These are phyloP conservation scores for Colletotrichum chrysophilum DNA, from an alignment of 2,329 filamentous ascomycete genomes.

Conservation along the genomic window DNA sequence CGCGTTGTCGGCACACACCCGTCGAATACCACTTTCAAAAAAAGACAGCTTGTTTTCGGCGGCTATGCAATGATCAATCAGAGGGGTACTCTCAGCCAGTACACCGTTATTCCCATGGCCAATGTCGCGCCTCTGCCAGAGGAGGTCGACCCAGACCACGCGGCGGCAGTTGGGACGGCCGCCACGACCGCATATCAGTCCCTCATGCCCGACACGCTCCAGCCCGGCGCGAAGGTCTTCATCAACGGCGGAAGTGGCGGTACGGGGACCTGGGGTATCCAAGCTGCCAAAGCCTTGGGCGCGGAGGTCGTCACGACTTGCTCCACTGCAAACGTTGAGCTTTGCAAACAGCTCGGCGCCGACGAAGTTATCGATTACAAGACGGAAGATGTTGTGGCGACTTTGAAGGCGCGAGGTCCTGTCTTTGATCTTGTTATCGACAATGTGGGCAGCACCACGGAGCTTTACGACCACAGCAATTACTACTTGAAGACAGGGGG, in stretches of 20 bases:
- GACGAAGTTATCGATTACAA: slow-evolving; percentile 42
- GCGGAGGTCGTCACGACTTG: slow-evolving; percentile 39
- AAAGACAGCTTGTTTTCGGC: slow-evolving; percentile 26
- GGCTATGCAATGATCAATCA: slow-evolving; percentile 1
- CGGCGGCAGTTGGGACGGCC: slow-evolving; percentile 26
- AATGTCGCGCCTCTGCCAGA: slow-evolving; percentile 13
- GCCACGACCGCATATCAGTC: slow-evolving; percentile 28
- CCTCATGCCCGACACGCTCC: slow-evolving; percentile 17
- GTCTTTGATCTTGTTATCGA: slow-evolving; percentile 32
- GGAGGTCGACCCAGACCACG: slow-evolving; percentile 23
- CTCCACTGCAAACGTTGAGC: slow-evolving; percentile 36
- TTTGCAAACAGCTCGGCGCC: slow-evolving; percentile 38
- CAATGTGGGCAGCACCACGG: slow-evolving; percentile 24
- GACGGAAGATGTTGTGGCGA: slow-evolving; percentile 13
- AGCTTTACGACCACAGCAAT: slow-evolving; percentile 23
- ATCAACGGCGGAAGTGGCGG: slow-evolving; percentile 42
- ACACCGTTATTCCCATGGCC: slow-evolving; percentile 7
- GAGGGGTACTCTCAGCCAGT: slow-evolving; percentile 25
- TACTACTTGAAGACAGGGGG: slow-evolving; percentile 57
- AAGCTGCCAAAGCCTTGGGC: slow-evolving; percentile 38
- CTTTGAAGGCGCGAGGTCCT: slow-evolving; percentile 19
- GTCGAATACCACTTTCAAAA: background rate
- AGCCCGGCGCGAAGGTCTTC: slow-evolving; percentile 27
- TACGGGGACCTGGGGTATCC: slow-evolving; percentile 40
- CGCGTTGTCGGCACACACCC: slow-evolving; percentile 38